Percentiles rank a stretch among this genome's conserved stretches.
These are phyloP conservation scores for Mycothermus thermophilus DNA, from an alignment of 495 filamentous ascomycete species.

Conservation along the genomic window DNA sequence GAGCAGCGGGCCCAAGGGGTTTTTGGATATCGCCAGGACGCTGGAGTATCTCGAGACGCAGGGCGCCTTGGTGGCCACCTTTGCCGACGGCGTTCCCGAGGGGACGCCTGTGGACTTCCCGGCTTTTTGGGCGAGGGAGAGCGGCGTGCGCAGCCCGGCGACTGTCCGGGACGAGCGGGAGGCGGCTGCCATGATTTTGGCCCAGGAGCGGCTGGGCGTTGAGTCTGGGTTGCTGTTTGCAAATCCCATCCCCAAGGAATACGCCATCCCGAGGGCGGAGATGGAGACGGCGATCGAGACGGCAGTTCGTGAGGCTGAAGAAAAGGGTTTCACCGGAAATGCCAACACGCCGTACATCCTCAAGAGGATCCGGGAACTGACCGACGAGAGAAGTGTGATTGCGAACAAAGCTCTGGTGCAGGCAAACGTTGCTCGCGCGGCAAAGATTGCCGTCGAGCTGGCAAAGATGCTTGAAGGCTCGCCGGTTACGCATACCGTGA, in stretches of 20 bases:
- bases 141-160: slow-evolving; percentile 62
- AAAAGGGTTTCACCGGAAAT: slow-evolving; percentile 54
- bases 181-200: slow-evolving; percentile 65
- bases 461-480: slow-evolving; percentile 36
- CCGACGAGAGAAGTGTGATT: slow-evolving; percentile 50
- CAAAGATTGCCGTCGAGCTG: slow-evolving; percentile 66
- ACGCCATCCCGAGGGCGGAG: slow-evolving; percentile 53
- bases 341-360: slow-evolving; percentile 86
- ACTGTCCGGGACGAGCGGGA: slow-evolving; percentile 60
- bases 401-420: slow-evolving; percentile 69
- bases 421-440: slow-evolving; percentile 66
- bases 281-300: slow-evolving; percentile 62
- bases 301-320: slow-evolving; percentile 58
- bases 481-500: slow-evolving; percentile 2
- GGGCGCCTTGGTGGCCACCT: slow-evolving; percentile 75
- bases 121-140: slow-evolving; percentile 80
- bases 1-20: slow-evolving; percentile 86
- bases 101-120: slow-evolving; percentile 75
- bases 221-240: slow-evolving; percentile 69
- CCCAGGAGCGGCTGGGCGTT: slow-evolving; percentile 46
- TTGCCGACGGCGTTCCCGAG: slow-evolving; percentile 55
- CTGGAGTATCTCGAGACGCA: slow-evolving; percentile 92
- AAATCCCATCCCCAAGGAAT: slow-evolving; percentile 66
- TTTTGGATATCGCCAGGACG: slow-evolving; percentile 80
- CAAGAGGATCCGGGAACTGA: slow-evolving; percentile 65